Evolutionary conservation across 345 rosid species (phyloP).

Genomic region (Eucalyptus regnans): DNA sequence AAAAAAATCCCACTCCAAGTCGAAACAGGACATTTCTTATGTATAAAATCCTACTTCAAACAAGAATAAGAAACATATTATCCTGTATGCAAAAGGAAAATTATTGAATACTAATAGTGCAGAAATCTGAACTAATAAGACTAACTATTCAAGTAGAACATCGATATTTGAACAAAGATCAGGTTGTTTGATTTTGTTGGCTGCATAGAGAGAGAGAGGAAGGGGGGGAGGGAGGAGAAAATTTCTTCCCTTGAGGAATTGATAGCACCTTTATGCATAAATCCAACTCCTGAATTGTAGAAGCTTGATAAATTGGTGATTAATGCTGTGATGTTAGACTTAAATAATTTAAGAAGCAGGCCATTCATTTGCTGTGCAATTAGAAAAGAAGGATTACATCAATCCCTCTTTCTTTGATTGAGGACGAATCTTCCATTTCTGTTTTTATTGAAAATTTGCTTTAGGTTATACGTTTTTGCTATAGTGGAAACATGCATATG

Average conservation of each 20-base stretch:
- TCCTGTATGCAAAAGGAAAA: not conserved
- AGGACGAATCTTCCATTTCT: not conserved
- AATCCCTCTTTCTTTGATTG: not conserved
- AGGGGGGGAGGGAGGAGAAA: not conserved
- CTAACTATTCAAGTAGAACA: not conserved
- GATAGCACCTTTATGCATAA: not conserved
- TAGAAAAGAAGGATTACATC: not conserved
- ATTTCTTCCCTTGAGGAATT: not conserved
- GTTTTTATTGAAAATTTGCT: not conserved
- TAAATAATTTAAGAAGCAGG: not conserved
- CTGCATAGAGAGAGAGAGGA: not conserved
- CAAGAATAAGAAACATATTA: not conserved
- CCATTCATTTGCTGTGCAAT: not conserved
- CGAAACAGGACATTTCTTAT: not conserved
- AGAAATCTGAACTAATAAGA: not conserved
- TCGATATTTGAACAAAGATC: not conserved
- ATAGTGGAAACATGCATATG: not conserved
- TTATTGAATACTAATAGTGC: not conserved
- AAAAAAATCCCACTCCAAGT: not conserved
- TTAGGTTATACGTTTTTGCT: not conserved
- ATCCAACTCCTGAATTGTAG: not conserved
- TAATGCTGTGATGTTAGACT: not conserved
- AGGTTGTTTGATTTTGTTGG: not conserved
- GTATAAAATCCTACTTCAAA: not conserved
- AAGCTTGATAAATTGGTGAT: not conserved